These are phyloP conservation scores for Austroboletus festivus DNA, from an alignment of 768 basidiomycete species.

Conservation along the genomic window DNA sequence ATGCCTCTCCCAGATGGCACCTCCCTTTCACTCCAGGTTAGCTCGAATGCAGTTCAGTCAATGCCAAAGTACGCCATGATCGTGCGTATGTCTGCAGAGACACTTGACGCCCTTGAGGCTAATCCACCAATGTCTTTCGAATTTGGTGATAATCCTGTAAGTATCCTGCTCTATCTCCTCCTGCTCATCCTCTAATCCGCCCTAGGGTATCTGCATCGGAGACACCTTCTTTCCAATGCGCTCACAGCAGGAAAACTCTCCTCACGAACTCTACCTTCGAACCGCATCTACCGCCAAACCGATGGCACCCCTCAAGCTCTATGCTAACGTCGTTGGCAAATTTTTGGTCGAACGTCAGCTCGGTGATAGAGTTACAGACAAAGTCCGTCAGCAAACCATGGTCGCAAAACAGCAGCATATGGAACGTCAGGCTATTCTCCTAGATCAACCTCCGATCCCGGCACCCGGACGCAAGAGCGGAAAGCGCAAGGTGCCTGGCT, in stretches of 20 bases:
- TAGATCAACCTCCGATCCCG: slow-evolving; percentile 36
- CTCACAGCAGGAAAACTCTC: slow-evolving; percentile 47
- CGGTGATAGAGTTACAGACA: slow-evolving; percentile 40
- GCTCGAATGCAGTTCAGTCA: slow-evolving; percentile 50
- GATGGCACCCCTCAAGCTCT: slow-evolving; percentile 64
- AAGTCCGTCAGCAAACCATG: slow-evolving; percentile 45
- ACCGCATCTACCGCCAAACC: slow-evolving; percentile 55
- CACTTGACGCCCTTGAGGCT: slow-evolving; percentile 62
- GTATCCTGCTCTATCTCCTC: slow-evolving; percentile 18
- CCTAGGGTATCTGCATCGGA: slow-evolving; percentile 65
- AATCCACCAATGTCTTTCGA: slow-evolving; percentile 53
- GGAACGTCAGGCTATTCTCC: slow-evolving; percentile 46
- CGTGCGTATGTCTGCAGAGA: slow-evolving; percentile 70
- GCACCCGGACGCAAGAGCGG: slow-evolving; percentile 35
- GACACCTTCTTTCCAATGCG: slow-evolving; percentile 61
- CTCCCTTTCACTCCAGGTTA: slow-evolving; percentile 56
- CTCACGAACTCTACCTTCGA: slow-evolving; percentile 74
- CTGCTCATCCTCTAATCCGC: not conserved
- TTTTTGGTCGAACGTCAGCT: slow-evolving; percentile 65
- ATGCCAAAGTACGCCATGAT: slow-evolving; percentile 73
- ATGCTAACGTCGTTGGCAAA: slow-evolving; percentile 73
- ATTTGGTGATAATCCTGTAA: slow-evolving; percentile 59
- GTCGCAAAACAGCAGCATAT: slow-evolving; percentile 46
- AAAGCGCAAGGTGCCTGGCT: slow-evolving; percentile 38
- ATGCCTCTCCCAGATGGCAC: slow-evolving; percentile 68